Evolutionary conservation across 495 filamentous ascomycete genomes (phyloP).

Genomic region (Opeltia flavorubescens): DNA sequence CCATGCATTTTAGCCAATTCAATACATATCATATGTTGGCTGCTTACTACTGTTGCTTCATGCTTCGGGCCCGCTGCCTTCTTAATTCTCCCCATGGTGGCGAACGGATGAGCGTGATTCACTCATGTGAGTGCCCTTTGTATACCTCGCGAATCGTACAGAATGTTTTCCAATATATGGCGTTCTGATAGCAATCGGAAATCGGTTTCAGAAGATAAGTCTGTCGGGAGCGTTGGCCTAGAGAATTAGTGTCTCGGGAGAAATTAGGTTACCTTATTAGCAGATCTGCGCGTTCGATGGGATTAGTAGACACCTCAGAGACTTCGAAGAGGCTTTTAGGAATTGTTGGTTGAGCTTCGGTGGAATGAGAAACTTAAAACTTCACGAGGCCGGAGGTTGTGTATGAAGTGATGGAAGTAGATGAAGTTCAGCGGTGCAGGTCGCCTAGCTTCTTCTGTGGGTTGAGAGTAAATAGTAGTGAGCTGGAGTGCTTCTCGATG

Average conservation of each 20-base stretch:
- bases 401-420: slow-evolving; percentile 11
- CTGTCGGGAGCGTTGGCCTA: slow-evolving; percentile 2
- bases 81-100: slow-evolving; percentile 86
- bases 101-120: slow-evolving; percentile 20
- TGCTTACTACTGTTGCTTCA: slow-evolving; percentile 79
- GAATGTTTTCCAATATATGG: slow-evolving; percentile 3
- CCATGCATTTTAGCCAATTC: slow-evolving; percentile 6
- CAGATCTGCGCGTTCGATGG: no score
- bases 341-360: background rate
- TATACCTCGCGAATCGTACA: slow-evolving; percentile 19
- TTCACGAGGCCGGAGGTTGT: slow-evolving; percentile 3
- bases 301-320: no score
- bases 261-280: background rate
- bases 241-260: background rate
- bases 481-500: slow-evolving; percentile 2
- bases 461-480: no score
- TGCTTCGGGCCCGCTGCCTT: slow-evolving; percentile 87
- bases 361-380: background rate
- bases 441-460: slow-evolving; percentile 27
- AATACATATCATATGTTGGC: background rate
- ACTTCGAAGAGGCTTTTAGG: background rate
- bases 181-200: no score
- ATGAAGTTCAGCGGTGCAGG: slow-evolving; percentile 36
- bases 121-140: slow-evolving; percentile 32
- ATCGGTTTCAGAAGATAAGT: no score